Evolutionary conservation across 2,329 filamentous ascomycete genomes (phyloP), one percentile per base, ranked within the genome.

Genomic region (Dactylella cylindrospora): DNA sequence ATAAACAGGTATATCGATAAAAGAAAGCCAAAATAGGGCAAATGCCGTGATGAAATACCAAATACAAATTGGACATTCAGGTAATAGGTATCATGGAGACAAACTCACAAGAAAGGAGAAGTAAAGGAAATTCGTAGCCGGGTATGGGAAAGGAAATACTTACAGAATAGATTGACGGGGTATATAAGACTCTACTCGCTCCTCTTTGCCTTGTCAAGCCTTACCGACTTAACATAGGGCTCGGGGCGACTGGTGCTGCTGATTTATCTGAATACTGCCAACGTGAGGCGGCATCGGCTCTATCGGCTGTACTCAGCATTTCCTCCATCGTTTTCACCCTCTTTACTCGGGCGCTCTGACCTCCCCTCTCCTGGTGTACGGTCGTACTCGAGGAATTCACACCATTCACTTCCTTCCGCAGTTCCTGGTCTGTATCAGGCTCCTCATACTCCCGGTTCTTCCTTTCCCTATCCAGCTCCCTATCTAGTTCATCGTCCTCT

Each of bases 291-390:
- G 55, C 55, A 26, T 61, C 55, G n/a, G 55, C 55, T 28, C 55
- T 40, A 22, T 61, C 55, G 35, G 55, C 40, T 12, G 55, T 47
- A 47, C 47, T 61, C 40, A 61, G 47, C 55, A 61, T 44, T 26
- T 61, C 55, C 41, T 61, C 55, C 55, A 61, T 61, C 26, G 55
- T 61, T 36, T 61, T 61, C 22, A 47, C 55, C 47, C 55, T 61
- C 35, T 61, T 61, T 3, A 61, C 55, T 29, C 55, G 23, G 20
- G 55, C 12, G 3, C 19, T 17, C 13, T 45, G 40, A 20, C 49
- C 41, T 2, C 35, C 33, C 12, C 40, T 29, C 5, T 22, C 45
- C 36, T 46, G 32, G n/a, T 32, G 28, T 5, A 39, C 28, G 8
- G 40, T 31, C 35, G 41, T 52, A n/a, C 12, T 38, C 7, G 36